These are phyloP conservation scores for Otatea glauca DNA, from an alignment of 176 grass and related monocot species.

Conservation along the genomic window DNA sequence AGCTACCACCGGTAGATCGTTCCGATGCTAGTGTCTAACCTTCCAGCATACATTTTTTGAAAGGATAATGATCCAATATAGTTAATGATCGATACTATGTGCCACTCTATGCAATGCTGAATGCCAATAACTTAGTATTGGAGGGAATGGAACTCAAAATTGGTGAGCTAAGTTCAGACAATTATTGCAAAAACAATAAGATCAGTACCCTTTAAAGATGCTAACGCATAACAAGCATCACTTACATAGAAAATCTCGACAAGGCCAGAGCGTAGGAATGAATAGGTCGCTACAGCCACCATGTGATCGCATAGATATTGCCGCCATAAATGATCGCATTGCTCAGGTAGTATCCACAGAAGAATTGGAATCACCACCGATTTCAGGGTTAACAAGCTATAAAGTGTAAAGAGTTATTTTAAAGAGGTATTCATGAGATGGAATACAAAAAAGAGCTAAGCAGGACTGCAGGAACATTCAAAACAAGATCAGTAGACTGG, in stretches of 20 bases:
- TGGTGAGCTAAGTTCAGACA: slow-evolving; percentile 16
- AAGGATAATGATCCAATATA: not conserved
- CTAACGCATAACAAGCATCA: not conserved
- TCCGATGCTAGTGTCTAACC: slow-evolving; percentile 22
- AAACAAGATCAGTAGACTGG: slow-evolving; percentile 25
- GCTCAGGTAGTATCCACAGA: slow-evolving; percentile 81
- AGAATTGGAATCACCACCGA: slow-evolving; percentile 83
- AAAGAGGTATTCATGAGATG: slow-evolving; percentile 22
- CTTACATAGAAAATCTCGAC: slow-evolving; percentile 95
- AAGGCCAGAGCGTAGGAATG: slow-evolving; percentile 67
- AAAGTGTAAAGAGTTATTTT: slow-evolving; percentile 36
- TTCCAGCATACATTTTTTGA: slow-evolving; percentile 26
- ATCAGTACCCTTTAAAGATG: slow-evolving; percentile 22
- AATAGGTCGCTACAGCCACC: slow-evolving; percentile 55
- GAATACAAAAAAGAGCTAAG: slow-evolving; percentile 9
- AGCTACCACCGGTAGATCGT: not conserved
- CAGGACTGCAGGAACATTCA: not conserved
- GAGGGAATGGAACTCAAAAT: slow-evolving; percentile 7
- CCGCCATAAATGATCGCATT: slow-evolving; percentile 45
- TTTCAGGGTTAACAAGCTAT: slow-evolving; percentile 86
- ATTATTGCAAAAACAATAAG: slow-evolving; percentile 3
- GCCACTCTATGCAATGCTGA: not conserved
- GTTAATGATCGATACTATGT: not conserved
- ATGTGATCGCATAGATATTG: slow-evolving; percentile 58
- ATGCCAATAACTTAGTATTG: slow-evolving; percentile 8